phyloP scores from a whole-genome alignment of 2,329 filamentous ascomycete species.

The Fusarium keratoplasticum region DNA sequence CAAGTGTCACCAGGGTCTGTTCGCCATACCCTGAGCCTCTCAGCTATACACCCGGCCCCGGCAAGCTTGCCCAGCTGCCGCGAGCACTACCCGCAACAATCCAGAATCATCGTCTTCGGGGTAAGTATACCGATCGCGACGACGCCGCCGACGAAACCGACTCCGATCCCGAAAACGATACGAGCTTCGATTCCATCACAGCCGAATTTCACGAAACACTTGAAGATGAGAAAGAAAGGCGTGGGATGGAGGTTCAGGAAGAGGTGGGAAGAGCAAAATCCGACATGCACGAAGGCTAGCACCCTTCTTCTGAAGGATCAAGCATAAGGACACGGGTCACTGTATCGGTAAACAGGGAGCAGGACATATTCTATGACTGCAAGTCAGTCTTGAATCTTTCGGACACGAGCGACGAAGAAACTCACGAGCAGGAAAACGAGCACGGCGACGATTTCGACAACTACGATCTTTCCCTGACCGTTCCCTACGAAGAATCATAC shows the following conservation, averaged over 20 bases:
- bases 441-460: conserved; percentile 44
- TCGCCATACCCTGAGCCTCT: conserved; percentile 57
- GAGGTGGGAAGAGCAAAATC: neutral
- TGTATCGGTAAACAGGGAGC: conserved; percentile 5
- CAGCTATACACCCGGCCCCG: conserved; percentile 43
- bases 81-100: conserved; percentile 24
- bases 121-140: conserved; percentile 57
- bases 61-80: conserved; percentile 34
- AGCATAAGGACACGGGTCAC: neutral
- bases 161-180: conserved; percentile 8
- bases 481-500: conserved; percentile 59
- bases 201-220: conserved; percentile 20
- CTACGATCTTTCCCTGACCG: conserved; percentile 49
- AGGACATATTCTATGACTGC: conserved; percentile 35
- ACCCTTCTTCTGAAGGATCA: conserved; percentile 24
- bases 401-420: conserved; percentile 23
- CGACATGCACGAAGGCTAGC: conserved; percentile 31
- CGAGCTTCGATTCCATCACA: conserved; percentile 17
- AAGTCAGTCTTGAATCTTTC: conserved; percentile 14
- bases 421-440: conserved; percentile 40
- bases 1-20: conserved; percentile 41
- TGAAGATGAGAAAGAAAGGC: neutral
- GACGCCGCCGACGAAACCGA: conserved; percentile 29
- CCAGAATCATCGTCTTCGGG: conserved; percentile 59
- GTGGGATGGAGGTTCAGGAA: neutral